Evolutionary conservation across 192 early-diverging fungal genomes (phyloP).

Genomic region (Borealophlyctis nickersoniae): DNA sequence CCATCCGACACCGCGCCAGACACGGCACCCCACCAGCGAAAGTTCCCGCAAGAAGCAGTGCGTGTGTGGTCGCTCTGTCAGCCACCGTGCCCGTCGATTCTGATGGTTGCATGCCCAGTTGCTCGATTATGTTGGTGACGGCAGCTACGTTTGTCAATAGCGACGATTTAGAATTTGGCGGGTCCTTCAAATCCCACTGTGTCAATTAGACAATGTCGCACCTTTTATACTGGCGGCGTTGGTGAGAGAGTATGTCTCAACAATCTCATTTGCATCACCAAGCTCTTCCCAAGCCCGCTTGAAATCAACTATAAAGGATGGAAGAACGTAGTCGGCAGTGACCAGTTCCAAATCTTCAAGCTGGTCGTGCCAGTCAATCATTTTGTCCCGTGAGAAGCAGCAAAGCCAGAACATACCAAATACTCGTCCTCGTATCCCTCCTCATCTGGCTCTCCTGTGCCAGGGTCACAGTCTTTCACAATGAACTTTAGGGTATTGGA

Average conservation of each 20-base stretch:
- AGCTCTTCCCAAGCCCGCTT: slow-evolving; percentile 74
- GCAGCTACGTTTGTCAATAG: slow-evolving; percentile 44
- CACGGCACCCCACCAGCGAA: slow-evolving; percentile 79
- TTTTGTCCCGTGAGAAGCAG: not conserved
- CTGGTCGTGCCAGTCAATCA: too few relatives aligned
- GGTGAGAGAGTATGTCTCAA: slow-evolving; percentile 87
- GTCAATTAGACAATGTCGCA: slow-evolving; percentile 31
- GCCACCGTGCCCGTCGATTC: slow-evolving; percentile 64
- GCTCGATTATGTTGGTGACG: slow-evolving; percentile 63
- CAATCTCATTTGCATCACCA: slow-evolving; percentile 64
- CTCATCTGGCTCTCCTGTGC: slow-evolving; percentile 80
- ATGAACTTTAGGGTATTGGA: slow-evolving; percentile 83
- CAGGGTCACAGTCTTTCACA: slow-evolving; percentile 94
- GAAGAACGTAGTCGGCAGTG: slow-evolving; percentile 85
- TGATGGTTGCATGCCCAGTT: slow-evolving; percentile 83
- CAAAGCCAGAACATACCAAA: slow-evolving; percentile 36
- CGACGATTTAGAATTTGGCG: too few relatives aligned
- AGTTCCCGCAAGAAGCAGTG: slow-evolving; percentile 77
- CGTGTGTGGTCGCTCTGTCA: slow-evolving; percentile 78
- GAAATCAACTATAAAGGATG: slow-evolving; percentile 82
- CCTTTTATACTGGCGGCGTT: slow-evolving; percentile 73
- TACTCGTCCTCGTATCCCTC: slow-evolving; percentile 97
- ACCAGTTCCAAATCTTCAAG: slow-evolving; percentile 84
- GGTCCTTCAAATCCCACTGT: not conserved
- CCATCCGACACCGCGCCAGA: slow-evolving; percentile 84